These are phyloP conservation scores for Suhomyces terraborum DNA, from an alignment of 1,139 yeast species.

Conservation along the genomic window DNA sequence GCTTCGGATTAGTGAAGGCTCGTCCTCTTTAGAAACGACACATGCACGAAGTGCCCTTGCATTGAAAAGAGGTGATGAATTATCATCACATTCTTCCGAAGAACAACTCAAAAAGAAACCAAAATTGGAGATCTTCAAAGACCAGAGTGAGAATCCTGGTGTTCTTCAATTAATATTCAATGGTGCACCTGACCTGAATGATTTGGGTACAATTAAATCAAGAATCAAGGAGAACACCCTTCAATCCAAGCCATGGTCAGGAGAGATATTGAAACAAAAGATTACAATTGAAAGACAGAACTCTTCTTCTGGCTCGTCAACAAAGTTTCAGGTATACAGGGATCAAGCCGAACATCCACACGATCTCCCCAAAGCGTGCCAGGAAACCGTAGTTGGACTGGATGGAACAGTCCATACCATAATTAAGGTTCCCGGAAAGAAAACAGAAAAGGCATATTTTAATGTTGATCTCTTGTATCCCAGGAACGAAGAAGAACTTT, in stretches of 20 bases:
- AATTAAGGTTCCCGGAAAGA: conserved; percentile 58
- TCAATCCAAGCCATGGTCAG: conserved; percentile 65
- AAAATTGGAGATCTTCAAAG: conserved; percentile 35
- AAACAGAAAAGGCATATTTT: conserved; percentile 63
- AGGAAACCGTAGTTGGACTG: conserved; percentile 37
- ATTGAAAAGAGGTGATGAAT: conserved; percentile 29
- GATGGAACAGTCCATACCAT: conserved; percentile 48
- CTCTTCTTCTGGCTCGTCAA: conserved; percentile 15
- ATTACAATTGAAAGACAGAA: conserved; percentile 13
- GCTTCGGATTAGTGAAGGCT: conserved; percentile 26
- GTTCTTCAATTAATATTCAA: conserved; percentile 36
- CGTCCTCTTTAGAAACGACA: conserved; percentile 1
- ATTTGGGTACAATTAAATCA: conserved; percentile 51
- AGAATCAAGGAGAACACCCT: conserved; percentile 67
- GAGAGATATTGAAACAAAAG: conserved; percentile 55
- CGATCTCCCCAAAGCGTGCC: conserved; percentile 10
- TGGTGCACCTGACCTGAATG: conserved; percentile 22
- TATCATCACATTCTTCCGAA: not conserved
- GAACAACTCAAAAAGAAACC: conserved; percentile 21
- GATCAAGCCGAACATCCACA: conserved; percentile 23
- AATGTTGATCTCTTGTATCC: conserved; percentile 61
- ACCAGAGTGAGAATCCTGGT: conserved; percentile 23
- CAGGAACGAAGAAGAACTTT: conserved; percentile 43
- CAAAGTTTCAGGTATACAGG: conserved; percentile 44
- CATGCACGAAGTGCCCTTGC: conserved; percentile 24